Evolutionary conservation across 805 yeast species (phyloP).

Genomic region (Clavispora fructus): DNA sequence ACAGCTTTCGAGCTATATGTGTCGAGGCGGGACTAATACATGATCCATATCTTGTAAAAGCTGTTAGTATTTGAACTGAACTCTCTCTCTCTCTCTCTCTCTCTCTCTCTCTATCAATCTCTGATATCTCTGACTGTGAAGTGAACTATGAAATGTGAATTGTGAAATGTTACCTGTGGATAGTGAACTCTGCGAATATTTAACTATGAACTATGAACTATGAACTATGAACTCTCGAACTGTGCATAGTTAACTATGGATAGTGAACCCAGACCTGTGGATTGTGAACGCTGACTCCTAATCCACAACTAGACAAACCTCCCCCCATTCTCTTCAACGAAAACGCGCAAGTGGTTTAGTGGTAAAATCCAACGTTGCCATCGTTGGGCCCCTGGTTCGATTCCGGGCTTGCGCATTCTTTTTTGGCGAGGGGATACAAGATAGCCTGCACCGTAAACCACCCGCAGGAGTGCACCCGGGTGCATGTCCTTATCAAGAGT

Average conservation of each 20-base stretch:
- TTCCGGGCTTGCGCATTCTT: constrained; percentile 19
- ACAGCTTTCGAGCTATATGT: constrained; percentile 12
- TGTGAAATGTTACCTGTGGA: background rate
- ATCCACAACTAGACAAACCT: too few relatives aligned
- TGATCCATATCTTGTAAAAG: constrained; percentile 12
- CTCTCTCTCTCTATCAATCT: too few relatives aligned
- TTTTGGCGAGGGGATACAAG: background rate
- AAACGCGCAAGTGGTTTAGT: constrained; percentile 14
- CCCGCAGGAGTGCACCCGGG: background rate
- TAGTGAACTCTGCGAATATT: too few relatives aligned
- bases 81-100: too few relatives aligned
- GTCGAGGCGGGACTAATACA: constrained; percentile 17
- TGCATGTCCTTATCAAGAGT: background rate
- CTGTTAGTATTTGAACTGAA: background rate
- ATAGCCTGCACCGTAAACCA: background rate
- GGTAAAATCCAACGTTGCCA: constrained; percentile 16
- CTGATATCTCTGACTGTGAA: too few relatives aligned
- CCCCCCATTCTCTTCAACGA: background rate
- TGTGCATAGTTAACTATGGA: too few relatives aligned
- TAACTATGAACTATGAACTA: too few relatives aligned
- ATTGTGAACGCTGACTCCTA: too few relatives aligned
- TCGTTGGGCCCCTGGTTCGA: constrained; percentile 18
- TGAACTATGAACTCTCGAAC: too few relatives aligned
- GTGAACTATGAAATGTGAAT: background rate
- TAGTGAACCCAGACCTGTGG: too few relatives aligned